Percentiles rank a stretch among this genome's conserved stretches.
Conservation (phyloP, 2,329 filamentous ascomycete species). For the Whalleya microplaca region DNA sequence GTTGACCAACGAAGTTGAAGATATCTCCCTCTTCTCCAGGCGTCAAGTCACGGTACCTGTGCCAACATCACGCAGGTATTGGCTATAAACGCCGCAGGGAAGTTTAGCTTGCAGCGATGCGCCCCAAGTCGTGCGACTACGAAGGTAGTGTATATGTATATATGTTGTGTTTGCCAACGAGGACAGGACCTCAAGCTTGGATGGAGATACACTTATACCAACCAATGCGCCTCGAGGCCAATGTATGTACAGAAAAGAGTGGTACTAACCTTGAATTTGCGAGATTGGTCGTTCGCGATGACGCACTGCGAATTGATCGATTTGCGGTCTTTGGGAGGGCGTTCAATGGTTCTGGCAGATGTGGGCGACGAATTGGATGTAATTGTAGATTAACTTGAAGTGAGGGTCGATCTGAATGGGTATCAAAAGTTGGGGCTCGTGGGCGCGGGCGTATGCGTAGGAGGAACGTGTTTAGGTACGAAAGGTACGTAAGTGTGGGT, state of each 20-base stretch:
- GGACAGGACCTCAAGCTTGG: background rate
- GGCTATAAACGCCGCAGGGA: conserved; percentile 3
- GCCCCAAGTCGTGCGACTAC: conserved; percentile 16
- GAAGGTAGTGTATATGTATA: too few relatives aligned
- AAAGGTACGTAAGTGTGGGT: too few relatives aligned
- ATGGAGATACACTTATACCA: background rate
- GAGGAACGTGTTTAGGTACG: too few relatives aligned
- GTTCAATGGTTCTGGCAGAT: conserved; percentile 16
- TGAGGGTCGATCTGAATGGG: background rate
- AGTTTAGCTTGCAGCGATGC: conserved; percentile 13
- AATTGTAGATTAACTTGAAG: conserved; percentile 12
- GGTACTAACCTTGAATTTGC: conserved; percentile 20
- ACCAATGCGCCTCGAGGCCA: conserved; percentile 1
- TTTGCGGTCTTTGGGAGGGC: conserved; percentile 14
- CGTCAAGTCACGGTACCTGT: background rate
- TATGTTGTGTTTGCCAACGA: background rate
- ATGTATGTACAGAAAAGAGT: conserved; percentile 2
- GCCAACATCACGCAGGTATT: background rate
- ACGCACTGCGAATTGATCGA: conserved; percentile 16
- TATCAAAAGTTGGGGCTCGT: background rate
- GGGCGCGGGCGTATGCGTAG: background rate
- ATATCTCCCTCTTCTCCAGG: conserved; percentile 12
- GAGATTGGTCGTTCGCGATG: conserved; percentile 20
- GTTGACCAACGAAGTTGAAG: conserved; percentile 22
- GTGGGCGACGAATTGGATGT: too few relatives aligned